Evolutionary conservation across 495 filamentous ascomycete genomes (phyloP).

Genomic region (Halenospora varia): DNA sequence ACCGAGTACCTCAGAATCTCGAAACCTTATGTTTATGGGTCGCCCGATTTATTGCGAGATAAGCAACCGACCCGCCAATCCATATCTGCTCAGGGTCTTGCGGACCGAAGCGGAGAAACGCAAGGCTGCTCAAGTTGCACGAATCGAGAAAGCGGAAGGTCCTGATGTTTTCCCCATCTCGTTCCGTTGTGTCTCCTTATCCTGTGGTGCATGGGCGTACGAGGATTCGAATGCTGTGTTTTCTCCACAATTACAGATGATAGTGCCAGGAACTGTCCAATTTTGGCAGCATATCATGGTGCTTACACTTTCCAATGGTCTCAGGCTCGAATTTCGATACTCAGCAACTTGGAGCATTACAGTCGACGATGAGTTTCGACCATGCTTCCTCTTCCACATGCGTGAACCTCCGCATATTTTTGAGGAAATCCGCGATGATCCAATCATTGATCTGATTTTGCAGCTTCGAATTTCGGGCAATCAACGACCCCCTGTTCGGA

Average conservation of each 20-base stretch:
- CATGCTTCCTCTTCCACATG: constrained; percentile 34
- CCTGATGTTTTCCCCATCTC: neutral
- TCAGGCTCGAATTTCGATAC: constrained; percentile 37
- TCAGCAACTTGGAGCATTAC: constrained; percentile 32
- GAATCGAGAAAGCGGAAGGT: neutral
- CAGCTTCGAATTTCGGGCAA: constrained; percentile 12
- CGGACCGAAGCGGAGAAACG: constrained; percentile 31
- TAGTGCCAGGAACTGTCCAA: constrained; percentile 28
- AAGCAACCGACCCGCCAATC: constrained; percentile 37
- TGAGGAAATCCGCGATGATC: constrained; percentile 10
- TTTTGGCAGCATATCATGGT: constrained; percentile 41
- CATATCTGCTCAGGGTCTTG: constrained; percentile 35
- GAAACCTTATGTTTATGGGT: constrained; percentile 35
- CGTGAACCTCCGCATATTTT: constrained; percentile 22
- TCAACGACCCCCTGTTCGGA: constrained; percentile 18
- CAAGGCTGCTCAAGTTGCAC: neutral
- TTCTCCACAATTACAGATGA: constrained; percentile 37
- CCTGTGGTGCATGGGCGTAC: constrained; percentile 50
- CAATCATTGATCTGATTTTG: constrained; percentile 19
- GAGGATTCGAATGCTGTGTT: constrained; percentile 36
- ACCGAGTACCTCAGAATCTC: too few relatives aligned
- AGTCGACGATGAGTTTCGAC: constrained; percentile 24
- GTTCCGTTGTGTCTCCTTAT: constrained; percentile 17
- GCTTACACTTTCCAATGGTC: constrained; percentile 17
- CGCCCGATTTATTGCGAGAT: constrained; percentile 34